phyloP scores from a whole-genome alignment of 768 basidiomycete species.

The Rubroboletus satanas region DNA sequence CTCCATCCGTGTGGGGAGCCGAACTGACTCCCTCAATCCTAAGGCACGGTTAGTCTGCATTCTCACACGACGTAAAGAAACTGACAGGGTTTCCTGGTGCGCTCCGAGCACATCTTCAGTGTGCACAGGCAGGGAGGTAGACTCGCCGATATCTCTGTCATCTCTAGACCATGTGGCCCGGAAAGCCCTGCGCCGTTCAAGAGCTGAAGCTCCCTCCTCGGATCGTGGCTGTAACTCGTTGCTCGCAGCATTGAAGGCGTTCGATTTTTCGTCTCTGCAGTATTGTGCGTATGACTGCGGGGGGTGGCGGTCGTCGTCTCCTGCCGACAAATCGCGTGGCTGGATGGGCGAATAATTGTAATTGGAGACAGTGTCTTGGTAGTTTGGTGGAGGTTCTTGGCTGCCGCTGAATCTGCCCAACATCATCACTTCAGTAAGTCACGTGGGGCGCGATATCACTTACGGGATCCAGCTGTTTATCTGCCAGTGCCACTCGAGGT shows the following conservation, averaged over 20 bases:
- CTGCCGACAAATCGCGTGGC: neutral
- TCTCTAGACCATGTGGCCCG: neutral
- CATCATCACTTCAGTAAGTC: neutral
- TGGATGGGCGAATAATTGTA: neutral
- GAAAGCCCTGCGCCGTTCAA: neutral
- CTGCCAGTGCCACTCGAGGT: conserved; percentile 3
- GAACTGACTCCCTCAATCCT: neutral
- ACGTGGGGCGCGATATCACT: neutral
- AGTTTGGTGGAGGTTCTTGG: conserved; percentile 14
- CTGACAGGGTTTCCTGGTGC: neutral
- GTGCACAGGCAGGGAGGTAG: neutral
- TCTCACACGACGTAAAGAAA: neutral
- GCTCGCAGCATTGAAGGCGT: neutral
- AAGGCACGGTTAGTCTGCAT: neutral
- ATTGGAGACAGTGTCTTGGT: conserved; percentile 4
- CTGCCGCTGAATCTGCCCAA: neutral
- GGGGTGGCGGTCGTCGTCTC: neutral
- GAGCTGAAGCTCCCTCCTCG: neutral
- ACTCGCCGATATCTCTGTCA: neutral
- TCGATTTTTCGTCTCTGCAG: neutral
- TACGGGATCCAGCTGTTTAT: neutral
- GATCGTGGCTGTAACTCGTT: neutral
- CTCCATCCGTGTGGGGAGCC: neutral
- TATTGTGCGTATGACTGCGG: neutral
- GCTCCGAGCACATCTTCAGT: neutral